Percentiles rank a stretch among this genome's conserved stretches.
These are phyloP conservation scores for Eutrema heterophyllum DNA, from an alignment of 345 rosid genomes.

Conservation along the genomic window DNA sequence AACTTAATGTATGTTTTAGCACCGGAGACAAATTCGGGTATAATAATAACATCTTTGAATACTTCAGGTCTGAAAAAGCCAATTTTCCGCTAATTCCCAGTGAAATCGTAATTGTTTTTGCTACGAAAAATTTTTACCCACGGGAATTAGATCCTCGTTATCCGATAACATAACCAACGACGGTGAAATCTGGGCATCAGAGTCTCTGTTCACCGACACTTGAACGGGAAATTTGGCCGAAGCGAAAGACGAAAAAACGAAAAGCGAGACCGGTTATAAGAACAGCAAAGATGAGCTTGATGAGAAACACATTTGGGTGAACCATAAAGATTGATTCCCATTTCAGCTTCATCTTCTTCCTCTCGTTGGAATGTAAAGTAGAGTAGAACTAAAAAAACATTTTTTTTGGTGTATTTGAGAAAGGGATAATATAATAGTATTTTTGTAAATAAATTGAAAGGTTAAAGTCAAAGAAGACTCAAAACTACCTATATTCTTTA, in stretches of 20 bases:
- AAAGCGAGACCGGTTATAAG: conserved; percentile 59
- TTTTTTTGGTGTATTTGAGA: too few relatives aligned
- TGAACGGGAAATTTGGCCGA: conserved; percentile 14
- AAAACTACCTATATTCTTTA: too few relatives aligned
- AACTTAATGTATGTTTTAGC: too few relatives aligned
- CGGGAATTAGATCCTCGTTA: conserved; percentile 43
- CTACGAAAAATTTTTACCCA: conserved; percentile 30
- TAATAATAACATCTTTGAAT: too few relatives aligned
- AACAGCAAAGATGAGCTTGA: conserved; percentile 46
- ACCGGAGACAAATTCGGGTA: too few relatives aligned
- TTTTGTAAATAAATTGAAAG: too few relatives aligned
- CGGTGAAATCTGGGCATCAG: conserved; percentile 16
- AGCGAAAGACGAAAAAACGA: conserved; percentile 37
- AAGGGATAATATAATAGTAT: too few relatives aligned
- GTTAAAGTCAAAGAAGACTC: too few relatives aligned
- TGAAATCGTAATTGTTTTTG: background rate
- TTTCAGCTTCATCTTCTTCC: conserved; percentile 47
- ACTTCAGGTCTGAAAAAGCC: too few relatives aligned
- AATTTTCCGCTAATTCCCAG: background rate
- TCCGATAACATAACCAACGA: conserved; percentile 24
- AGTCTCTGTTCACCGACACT: conserved; percentile 17
- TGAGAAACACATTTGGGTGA: conserved; percentile 43
- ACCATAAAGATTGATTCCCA: conserved; percentile 37
- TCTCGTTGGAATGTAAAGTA: background rate
- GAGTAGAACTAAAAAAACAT: background rate